phyloP scores from a whole-genome alignment of 495 filamentous ascomycete species.

The Tuber borchii region DNA sequence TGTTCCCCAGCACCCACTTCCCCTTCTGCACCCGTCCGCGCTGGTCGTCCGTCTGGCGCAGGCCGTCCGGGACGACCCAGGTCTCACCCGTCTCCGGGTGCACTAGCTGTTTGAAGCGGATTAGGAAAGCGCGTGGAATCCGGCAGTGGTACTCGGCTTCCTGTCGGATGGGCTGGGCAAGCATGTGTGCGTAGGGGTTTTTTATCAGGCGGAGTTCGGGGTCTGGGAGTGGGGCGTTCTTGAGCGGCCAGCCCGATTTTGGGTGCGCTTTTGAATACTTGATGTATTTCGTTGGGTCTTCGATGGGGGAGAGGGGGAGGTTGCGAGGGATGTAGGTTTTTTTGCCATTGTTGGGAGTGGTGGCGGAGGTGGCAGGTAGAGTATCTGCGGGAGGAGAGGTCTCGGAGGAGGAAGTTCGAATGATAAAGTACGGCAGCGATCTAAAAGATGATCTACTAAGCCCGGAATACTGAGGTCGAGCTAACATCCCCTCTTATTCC shows the following conservation, averaged over 20 bases:
- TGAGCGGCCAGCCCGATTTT: slow-evolving; percentile 17
- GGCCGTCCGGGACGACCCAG: slow-evolving; percentile 32
- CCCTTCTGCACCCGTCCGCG: slow-evolving; percentile 3
- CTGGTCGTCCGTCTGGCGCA: slow-evolving; percentile 24
- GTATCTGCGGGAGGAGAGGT: not conserved
- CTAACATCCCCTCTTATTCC: not conserved
- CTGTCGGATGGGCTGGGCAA: slow-evolving; percentile 31
- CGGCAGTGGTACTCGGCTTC: slow-evolving; percentile 35
- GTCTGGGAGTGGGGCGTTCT: slow-evolving; percentile 18
- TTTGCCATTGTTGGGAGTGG: not conserved
- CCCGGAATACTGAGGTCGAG: not conserved
- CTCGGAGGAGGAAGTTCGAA: not conserved
- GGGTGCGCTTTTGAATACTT: slow-evolving; percentile 24
- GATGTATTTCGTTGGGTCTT: slow-evolving; percentile 31
- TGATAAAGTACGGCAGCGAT: not conserved
- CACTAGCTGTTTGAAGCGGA: slow-evolving; percentile 26
- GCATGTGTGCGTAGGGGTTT: slow-evolving; percentile 38
- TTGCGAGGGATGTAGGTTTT: slow-evolving; percentile 26
- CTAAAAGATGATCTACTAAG: not conserved
- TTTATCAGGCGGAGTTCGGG: slow-evolving; percentile 25
- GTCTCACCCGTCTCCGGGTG: slow-evolving; percentile 29
- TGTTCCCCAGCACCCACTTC: slow-evolving; percentile 22
- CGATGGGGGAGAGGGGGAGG: slow-evolving; percentile 26
- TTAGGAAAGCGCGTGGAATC: slow-evolving; percentile 29
- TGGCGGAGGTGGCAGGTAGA: not conserved